Evolutionary conservation across 805 yeast genomes (phyloP), one percentile per base, ranked within the genome.

Genomic region (Saturnispora mendoncae): DNA sequence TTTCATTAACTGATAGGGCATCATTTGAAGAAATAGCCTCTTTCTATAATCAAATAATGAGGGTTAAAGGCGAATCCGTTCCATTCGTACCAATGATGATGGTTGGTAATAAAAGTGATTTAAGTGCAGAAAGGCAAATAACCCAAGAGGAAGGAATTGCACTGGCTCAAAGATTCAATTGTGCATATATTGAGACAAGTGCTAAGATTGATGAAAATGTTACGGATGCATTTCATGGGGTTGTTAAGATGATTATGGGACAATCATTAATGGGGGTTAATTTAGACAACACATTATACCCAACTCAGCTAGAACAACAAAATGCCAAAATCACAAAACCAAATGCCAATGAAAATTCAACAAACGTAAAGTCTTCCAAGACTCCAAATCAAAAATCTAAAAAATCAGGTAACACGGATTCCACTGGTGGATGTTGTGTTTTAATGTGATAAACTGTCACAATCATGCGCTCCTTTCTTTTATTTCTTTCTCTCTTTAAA

Each of bases 151-250:
- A 82, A 57, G 84, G 79, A 21, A 51, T 61, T 40, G 64, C 63
- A 36, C 66, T 85, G 45, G 94, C 94, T 24, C 68, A 71, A 42
- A 71, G 74, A 48, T 74, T 84, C 55, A 69, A 72, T 46, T 74
- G 83, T 51, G 77, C 81, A 47, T 92, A 88, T 58, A 71, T 88
- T 51, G 98, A 92, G 64, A 85, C 97, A 2, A 78, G 90, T 31
- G 97, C 97, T 19, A 92, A 92, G 61, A 84, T 82, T 53, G 80
- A 94, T 45, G 72, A 81, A 50, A 88, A 92, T 53, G 97, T 92
- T 34, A 51, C 49, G 10, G 61, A 61, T 28, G 65, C 65, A 9
- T 63, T 63, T 48, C 55, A 61, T 47, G 53, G 53, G 15, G 50
- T 63, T 36, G 66, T 63, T 17, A 62, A 54, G 44, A 58, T 60